Evolutionary conservation across 2,329 filamentous ascomycete genomes (phyloP).

Genomic region (Cladosporium sp.): DNA sequence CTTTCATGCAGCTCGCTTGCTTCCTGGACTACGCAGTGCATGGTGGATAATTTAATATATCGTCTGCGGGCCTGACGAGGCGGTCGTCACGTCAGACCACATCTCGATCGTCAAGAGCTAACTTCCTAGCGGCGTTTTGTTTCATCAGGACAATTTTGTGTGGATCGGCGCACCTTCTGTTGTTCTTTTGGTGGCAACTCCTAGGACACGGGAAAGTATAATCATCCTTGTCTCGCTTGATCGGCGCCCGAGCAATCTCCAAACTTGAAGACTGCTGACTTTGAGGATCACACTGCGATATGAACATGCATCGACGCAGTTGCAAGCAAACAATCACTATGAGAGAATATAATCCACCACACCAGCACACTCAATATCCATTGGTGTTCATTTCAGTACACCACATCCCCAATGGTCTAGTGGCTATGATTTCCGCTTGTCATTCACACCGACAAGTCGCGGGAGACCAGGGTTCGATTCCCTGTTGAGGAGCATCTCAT

Average conservation of each 20-base stretch:
- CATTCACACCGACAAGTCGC: slow-evolving; percentile 22
- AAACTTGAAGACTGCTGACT: not conserved
- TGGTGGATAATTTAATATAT: not conserved
- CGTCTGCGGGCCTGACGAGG: not conserved
- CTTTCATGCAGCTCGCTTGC: not conserved
- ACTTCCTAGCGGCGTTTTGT: not conserved
- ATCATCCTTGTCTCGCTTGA: not conserved
- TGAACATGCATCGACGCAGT: no score
- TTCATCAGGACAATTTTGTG: not conserved
- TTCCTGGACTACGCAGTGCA: no score
- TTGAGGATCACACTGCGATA: not conserved
- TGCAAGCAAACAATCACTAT: not conserved
- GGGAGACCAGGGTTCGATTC: slow-evolving; percentile 20
- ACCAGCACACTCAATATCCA: not conserved
- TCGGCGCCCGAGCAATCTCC: not conserved
- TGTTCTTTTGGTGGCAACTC: not conserved
- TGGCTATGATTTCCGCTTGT: slow-evolving; percentile 40
- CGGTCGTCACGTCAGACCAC: not conserved
- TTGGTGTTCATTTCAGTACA: slow-evolving; percentile 10
- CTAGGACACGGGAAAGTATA: not conserved
- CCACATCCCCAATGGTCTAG: slow-evolving; percentile 32
- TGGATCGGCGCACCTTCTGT: not conserved
- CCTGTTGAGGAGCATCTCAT: slow-evolving; percentile 17
- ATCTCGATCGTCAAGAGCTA: not conserved
- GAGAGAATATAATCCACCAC: not conserved